phyloP scores from a whole-genome alignment of 306 rosid species.

The Styphnolobium japonicum region DNA sequence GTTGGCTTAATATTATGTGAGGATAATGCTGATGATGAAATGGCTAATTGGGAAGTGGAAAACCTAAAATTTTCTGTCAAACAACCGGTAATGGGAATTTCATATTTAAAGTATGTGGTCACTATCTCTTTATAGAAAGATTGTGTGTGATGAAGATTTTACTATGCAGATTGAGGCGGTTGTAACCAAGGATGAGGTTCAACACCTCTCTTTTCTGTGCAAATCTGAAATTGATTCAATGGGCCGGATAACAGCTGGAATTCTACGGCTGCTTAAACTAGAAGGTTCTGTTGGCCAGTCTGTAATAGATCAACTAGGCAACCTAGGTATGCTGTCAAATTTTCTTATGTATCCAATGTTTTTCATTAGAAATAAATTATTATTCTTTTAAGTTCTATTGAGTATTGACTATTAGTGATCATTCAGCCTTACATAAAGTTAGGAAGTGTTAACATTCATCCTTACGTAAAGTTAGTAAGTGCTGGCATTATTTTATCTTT shows the following conservation, averaged over 20 bases:
- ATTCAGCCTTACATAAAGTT: not conserved
- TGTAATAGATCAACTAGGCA: constrained; percentile 74
- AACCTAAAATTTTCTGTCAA: constrained; percentile 68
- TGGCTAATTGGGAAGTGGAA: constrained; percentile 71
- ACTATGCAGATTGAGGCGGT: constrained; percentile 66
- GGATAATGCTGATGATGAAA: constrained; percentile 50
- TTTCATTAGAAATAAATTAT: not conserved
- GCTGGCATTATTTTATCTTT: not conserved
- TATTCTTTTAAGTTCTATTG: not conserved
- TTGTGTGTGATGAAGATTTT: constrained; percentile 26
- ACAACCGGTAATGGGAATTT: constrained; percentile 62
- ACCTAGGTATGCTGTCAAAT: constrained; percentile 60
- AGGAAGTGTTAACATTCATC: not conserved
- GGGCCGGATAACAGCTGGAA: constrained; percentile 88
- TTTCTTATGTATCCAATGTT: not conserved
- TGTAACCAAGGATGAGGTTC: constrained; percentile 83
- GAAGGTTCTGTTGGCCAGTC: constrained; percentile 87
- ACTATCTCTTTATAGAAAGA: not conserved
- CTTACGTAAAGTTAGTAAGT: not conserved
- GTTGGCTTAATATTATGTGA: constrained; percentile 49
- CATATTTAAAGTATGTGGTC: constrained; percentile 14
- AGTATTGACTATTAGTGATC: too few relatives aligned
- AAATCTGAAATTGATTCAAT: constrained; percentile 91
- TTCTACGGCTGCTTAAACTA: constrained; percentile 73
- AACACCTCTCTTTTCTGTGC: constrained; percentile 69